Base-by-base conservation (phyloP, 1,139 yeast species). In the Taphrina betulina region DNA sequence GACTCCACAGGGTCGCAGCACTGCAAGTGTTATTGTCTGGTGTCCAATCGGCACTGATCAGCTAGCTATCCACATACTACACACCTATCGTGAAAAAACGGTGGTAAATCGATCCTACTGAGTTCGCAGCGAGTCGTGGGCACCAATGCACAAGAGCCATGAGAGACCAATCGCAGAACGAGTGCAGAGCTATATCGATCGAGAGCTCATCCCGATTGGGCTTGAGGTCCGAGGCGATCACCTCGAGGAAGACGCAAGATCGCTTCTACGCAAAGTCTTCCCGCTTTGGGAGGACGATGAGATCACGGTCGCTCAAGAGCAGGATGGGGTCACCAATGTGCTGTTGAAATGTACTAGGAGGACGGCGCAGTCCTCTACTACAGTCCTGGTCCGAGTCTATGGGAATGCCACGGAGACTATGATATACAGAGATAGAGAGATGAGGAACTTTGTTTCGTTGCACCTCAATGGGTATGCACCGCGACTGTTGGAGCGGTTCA, bases 291-390 rank as follows among this genome's bases (percentile, higher is more conserved):
- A 38, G 33, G 22, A 43, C 8, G 63, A 59, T 16, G 57, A 45
- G 29, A 57, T 65, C 51, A 62, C 61, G 46, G 56, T 65, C 48
- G 62, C 61, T 46, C 73, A 72, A 60, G 71, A 85, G 51, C 83
- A 85, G 2, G 95, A 94, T 2, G 95, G 95, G 5, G 85, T 85
- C 67, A 85, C 95, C 22, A 85, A 85, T 67, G 20, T 57, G 62
- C 58, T 60, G 12, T 37, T 51, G 31, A 53, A 64, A 45, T 48
- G 56, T 50, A 41, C 56, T 4, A 52, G 61, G 40, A 34, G 20
- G 26, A 34, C 44, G 12, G 57, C 73, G 57, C 58, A 63, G 10
- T 57, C 61, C 26, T 60, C 60, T 10, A 75, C 74, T 57, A 70
- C 71, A 4, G 82, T 83, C 1, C 73, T 85, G 38, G 81, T 84